Percentiles rank a stretch among this genome's conserved stretches.
These are phyloP conservation scores for Orbilia oligospora DNA, from an alignment of 2,329 filamentous ascomycete species.

Conservation along the genomic window DNA sequence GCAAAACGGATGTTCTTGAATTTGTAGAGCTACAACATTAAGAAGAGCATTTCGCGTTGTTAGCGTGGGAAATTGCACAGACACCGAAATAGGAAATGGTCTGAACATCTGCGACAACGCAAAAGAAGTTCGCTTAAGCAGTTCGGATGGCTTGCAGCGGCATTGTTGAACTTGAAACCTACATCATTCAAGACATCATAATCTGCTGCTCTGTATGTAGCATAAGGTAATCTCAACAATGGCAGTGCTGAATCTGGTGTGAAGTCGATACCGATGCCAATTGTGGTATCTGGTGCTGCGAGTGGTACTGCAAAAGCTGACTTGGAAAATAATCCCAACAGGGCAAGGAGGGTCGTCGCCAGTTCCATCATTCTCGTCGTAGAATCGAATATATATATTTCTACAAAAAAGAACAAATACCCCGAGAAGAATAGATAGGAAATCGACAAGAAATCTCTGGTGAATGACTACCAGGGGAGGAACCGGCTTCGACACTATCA, in stretches of 20 bases:
- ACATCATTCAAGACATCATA: slow-evolving; percentile 66
- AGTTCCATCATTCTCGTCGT: slow-evolving; percentile 33
- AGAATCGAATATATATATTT: slow-evolving; percentile 9
- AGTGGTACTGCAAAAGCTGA: slow-evolving; percentile 31
- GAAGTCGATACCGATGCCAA: slow-evolving; percentile 58
- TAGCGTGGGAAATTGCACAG: slow-evolving; percentile 16
- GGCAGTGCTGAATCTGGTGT: slow-evolving; percentile 63
- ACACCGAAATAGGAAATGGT: slow-evolving; percentile 28
- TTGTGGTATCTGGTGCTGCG: slow-evolving; percentile 32
- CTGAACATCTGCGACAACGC: slow-evolving; percentile 27
- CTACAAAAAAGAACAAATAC: slow-evolving; percentile 13
- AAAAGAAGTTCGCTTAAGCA: slow-evolving; percentile 23
- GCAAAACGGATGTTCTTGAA: slow-evolving; percentile 70
- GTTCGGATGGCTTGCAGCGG: slow-evolving; percentile 27
- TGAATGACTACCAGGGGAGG: slow-evolving; percentile 31
- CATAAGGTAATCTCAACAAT: slow-evolving; percentile 66
- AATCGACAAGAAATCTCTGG: slow-evolving; percentile 23
- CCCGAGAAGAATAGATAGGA: slow-evolving; percentile 7
- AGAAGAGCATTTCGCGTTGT: slow-evolving; percentile 33
- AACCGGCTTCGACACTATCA: slow-evolving; percentile 50
- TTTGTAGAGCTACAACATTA: slow-evolving; percentile 65
- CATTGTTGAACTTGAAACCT: slow-evolving; percentile 24
- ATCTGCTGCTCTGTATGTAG: slow-evolving; percentile 65
- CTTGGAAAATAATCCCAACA: slow-evolving; percentile 36
- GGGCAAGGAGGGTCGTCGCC: slow-evolving; percentile 33